phyloP scores from a whole-genome alignment of 306 rosid genomes.

The Styphnolobium japonicum region DNA sequence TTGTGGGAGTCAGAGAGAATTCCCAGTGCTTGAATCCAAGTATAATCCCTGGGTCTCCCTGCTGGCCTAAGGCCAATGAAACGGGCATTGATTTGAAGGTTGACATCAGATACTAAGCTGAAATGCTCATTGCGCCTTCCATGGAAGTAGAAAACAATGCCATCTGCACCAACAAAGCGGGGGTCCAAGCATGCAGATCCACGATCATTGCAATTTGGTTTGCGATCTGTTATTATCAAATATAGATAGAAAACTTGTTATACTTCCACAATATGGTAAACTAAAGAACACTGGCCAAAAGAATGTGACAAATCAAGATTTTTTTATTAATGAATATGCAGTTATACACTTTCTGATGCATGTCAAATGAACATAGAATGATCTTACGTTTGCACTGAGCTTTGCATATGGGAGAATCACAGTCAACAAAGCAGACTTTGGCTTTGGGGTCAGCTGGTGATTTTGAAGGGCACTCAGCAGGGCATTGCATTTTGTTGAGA shows the following conservation, averaged over 20 bases:
- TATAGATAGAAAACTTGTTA: neutral
- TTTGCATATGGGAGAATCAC: conserved; percentile 67
- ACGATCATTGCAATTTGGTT: conserved; percentile 66
- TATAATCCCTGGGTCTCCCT: conserved; percentile 61
- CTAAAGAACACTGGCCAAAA: neutral
- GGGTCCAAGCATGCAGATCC: conserved; percentile 92
- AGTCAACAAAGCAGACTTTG: conserved; percentile 69
- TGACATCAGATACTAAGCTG: conserved; percentile 60
- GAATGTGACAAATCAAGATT: neutral
- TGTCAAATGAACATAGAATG: neutral
- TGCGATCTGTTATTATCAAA: conserved; percentile 39
- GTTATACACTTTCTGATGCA: neutral
- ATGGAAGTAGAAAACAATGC: conserved; percentile 81
- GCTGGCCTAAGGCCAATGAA: conserved; percentile 74
- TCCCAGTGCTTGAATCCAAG: conserved; percentile 89
- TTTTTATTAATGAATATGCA: neutral
- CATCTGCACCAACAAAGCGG: conserved; percentile 81
- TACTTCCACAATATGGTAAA: neutral
- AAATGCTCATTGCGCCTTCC: conserved; percentile 69
- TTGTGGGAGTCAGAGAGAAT: conserved; percentile 52
- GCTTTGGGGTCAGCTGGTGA: conserved; percentile 51
- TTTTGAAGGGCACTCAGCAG: conserved; percentile 56
- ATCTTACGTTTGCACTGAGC: conserved; percentile 71
- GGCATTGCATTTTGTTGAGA: conserved; percentile 47
- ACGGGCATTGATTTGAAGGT: conserved; percentile 72